These are phyloP conservation scores for Dactylonectria estremocensis DNA, from an alignment of 2,329 filamentous ascomycete species.

Conservation along the genomic window DNA sequence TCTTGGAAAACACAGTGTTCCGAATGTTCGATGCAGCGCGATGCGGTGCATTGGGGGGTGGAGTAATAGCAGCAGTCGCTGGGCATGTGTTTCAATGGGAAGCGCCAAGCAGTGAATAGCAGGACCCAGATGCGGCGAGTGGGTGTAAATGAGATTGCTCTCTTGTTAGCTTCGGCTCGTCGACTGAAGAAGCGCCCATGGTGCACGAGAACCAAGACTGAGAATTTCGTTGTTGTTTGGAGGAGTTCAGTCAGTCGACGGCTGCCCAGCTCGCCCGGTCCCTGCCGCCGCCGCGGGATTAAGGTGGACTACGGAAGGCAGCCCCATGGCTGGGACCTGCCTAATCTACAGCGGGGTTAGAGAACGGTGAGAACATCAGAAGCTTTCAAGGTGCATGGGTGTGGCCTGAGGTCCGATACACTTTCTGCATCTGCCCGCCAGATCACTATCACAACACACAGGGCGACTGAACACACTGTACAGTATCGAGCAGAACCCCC, in stretches of 20 bases:
- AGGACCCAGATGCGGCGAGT: background rate
- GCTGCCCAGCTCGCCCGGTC: background rate
- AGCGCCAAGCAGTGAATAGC: background rate
- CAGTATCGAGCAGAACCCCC: too few relatives aligned
- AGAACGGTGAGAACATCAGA: conserved; percentile 9
- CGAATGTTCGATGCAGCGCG: conserved; percentile 6
- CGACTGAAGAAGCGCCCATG: background rate
- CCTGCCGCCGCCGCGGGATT: conserved; percentile 7
- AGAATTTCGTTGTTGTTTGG: background rate
- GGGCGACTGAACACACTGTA: background rate
- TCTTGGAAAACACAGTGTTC: conserved; percentile 3
- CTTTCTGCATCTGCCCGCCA: background rate
- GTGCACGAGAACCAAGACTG: background rate
- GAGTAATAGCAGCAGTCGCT: conserved; percentile 12
- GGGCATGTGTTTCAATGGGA: background rate
- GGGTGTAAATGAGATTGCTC: background rate
- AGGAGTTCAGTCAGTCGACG: background rate
- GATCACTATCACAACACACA: background rate
- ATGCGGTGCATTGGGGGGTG: conserved; percentile 16
- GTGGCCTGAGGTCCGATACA: background rate
- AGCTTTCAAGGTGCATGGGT: background rate
- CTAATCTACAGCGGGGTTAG: conserved; percentile 21
- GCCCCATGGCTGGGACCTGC: conserved; percentile 4
- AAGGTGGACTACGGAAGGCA: background rate
- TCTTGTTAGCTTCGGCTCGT: background rate